Conservation (phyloP, 2,329 filamentous ascomycete species). For the Rhexocercosporidium sp. region DNA sequence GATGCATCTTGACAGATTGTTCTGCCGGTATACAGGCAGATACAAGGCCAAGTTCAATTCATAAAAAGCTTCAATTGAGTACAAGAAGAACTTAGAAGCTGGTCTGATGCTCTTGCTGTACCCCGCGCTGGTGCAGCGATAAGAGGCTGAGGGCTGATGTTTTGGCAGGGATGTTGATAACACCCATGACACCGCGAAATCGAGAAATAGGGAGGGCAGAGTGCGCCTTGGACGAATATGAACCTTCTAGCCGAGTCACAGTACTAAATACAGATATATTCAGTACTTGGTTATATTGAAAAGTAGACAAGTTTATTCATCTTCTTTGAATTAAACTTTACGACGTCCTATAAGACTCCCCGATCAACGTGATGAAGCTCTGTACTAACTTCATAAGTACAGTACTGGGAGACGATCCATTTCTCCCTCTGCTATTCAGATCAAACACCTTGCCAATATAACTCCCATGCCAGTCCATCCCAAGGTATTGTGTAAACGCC, state of each 20-base stretch:
- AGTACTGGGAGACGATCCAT: background rate
- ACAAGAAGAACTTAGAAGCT: constrained; percentile 14
- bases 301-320: background rate
- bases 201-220: background rate
- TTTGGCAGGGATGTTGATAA: constrained; percentile 13
- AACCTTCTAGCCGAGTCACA: background rate
- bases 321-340: background rate
- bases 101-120: background rate
- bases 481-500: constrained; percentile 19
- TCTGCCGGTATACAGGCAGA: background rate
- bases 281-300: background rate
- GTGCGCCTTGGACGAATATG: background rate
- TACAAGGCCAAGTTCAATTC: background rate
- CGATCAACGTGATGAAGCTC: background rate
- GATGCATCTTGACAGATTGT: constrained; percentile 47
- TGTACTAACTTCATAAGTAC: background rate
- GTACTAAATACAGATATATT: background rate
- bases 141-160: background rate
- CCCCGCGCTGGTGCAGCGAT: constrained; percentile 5
- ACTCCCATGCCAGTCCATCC: constrained; percentile 2
- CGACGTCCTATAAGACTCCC: background rate
- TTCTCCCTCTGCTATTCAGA: background rate
- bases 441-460: background rate
- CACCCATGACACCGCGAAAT: background rate
- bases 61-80: constrained; percentile 8